Evolutionary conservation across 192 early-diverging fungal genomes (phyloP).

Genomic region (Phycomyces nitens): DNA sequence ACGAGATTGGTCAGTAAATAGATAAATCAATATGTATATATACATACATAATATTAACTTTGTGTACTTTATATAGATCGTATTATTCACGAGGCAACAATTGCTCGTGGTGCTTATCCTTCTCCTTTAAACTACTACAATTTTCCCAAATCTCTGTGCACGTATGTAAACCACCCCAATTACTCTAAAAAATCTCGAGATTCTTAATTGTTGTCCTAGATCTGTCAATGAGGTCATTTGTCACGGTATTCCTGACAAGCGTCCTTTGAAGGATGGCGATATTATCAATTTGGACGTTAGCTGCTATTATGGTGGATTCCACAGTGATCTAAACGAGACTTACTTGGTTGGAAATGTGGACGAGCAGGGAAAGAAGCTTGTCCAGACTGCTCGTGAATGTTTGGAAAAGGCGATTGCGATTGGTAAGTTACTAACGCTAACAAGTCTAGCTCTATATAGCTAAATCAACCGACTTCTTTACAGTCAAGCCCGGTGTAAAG

Average conservation of each 20-base stretch:
- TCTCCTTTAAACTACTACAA: slow-evolving; percentile 95
- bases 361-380: slow-evolving; percentile 63
- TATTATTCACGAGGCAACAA: slow-evolving; percentile 90
- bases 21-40: background rate
- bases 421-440: slow-evolving; percentile 43
- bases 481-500: slow-evolving; percentile 85
- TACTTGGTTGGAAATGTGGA: slow-evolving; percentile 90
- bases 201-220: slow-evolving; percentile 17
- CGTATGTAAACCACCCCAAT: slow-evolving; percentile 47
- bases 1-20: slow-evolving; percentile 65
- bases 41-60: background rate
- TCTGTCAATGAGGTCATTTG: slow-evolving; percentile 79
- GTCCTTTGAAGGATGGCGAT: slow-evolving; percentile 91
- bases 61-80: too few species aligned
- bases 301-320: slow-evolving; percentile 88
- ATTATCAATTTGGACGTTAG: slow-evolving; percentile 94
- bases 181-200: slow-evolving; percentile 11
- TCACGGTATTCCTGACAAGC: slow-evolving; percentile 96
- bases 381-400: slow-evolving; percentile 81
- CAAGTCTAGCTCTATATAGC: background rate
- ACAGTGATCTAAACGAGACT: slow-evolving; percentile 94
- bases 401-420: slow-evolving; percentile 89
- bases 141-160: slow-evolving; percentile 97
- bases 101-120: slow-evolving; percentile 90
- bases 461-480: background rate